phyloP scores from a whole-genome alignment of 345 rosid genomes.

The Lagerstroemia speciosa region DNA sequence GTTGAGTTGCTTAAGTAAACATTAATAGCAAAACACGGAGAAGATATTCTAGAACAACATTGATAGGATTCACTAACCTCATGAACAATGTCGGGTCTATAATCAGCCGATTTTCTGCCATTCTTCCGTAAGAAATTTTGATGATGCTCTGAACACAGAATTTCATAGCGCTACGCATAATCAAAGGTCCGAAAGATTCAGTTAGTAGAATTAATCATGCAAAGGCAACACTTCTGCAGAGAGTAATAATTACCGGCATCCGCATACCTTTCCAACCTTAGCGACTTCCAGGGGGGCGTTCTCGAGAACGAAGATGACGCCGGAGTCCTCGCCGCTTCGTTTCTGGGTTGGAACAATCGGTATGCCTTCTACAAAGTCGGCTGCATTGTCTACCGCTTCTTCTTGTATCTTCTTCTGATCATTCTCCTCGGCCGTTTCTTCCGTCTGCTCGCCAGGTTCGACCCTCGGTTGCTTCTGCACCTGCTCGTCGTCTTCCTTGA shows the following conservation, averaged over 20 bases:
- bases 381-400: constrained; percentile 18
- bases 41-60: no score
- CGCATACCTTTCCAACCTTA: constrained; percentile 82
- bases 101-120: constrained; percentile 67
- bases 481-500: constrained; percentile 28
- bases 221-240: no score
- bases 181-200: not conserved
- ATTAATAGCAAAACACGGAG: no score
- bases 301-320: constrained; percentile 69
- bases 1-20: not conserved
- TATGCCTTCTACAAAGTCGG: constrained; percentile 41
- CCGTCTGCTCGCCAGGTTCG: constrained; percentile 7
- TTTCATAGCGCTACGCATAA: constrained; percentile 54
- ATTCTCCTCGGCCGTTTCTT: constrained; percentile 12
- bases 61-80: constrained; percentile 41
- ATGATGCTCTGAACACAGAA: constrained; percentile 87
- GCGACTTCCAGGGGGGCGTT: constrained; percentile 83
- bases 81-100: constrained; percentile 74
- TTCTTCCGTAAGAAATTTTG: constrained; percentile 66
- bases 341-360: constrained; percentile 31
- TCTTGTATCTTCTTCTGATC: constrained; percentile 20
- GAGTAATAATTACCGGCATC: no score
- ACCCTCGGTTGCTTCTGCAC: constrained; percentile 17
- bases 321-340: constrained; percentile 23
- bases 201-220: not conserved